A percentile compares a stretch with the other conserved stretches of the same genome.
Evolutionary conservation across 2,329 filamentous ascomycete species (phyloP).

Genomic region (Elsinoe australis): DNA sequence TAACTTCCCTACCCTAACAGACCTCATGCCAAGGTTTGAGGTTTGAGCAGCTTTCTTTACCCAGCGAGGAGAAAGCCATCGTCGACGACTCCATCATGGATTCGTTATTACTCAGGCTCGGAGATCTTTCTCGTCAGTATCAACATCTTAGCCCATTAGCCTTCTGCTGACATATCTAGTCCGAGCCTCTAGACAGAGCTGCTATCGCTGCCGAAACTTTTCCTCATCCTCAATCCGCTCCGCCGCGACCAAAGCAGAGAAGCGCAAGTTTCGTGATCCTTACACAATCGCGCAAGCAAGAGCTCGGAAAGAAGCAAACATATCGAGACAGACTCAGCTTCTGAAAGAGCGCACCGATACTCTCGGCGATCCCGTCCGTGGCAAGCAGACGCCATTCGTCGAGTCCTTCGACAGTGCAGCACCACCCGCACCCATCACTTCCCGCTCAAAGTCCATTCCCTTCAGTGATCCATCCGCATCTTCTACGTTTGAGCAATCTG

Average conservation of each 20-base stretch:
- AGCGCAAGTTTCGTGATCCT: slow-evolving; percentile 64
- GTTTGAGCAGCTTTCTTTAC: slow-evolving; percentile 2
- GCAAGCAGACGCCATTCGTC: slow-evolving; percentile 72
- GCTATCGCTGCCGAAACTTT: slow-evolving; percentile 32
- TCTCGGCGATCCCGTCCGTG: slow-evolving; percentile 71
- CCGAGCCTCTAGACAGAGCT: slow-evolving; percentile 8
- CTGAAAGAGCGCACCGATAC: slow-evolving; percentile 54
- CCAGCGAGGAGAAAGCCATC: not conserved
- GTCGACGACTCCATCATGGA: not conserved
- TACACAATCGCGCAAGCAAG: slow-evolving; percentile 74
- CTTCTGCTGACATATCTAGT: too few species aligned
- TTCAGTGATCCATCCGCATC: slow-evolving; percentile 21
- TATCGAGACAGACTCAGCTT: slow-evolving; percentile 65
- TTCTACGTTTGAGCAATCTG: too few species aligned
- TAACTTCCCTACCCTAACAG: too few species aligned
- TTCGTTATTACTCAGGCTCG: slow-evolving; percentile 6
- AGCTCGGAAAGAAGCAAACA: slow-evolving; percentile 75
- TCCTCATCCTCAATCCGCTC: slow-evolving; percentile 60
- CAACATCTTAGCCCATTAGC: not conserved
- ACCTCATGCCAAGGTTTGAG: slow-evolving; percentile 8
- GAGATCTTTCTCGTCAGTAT: slow-evolving; percentile 6
- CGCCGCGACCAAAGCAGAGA: slow-evolving; percentile 50
- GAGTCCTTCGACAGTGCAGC: slow-evolving; percentile 65
- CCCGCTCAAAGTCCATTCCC: slow-evolving; percentile 18
- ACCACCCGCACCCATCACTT: slow-evolving; percentile 26